phyloP scores from a whole-genome alignment of 2,329 filamentous ascomycete species.

The Colletotrichum tropicale region DNA sequence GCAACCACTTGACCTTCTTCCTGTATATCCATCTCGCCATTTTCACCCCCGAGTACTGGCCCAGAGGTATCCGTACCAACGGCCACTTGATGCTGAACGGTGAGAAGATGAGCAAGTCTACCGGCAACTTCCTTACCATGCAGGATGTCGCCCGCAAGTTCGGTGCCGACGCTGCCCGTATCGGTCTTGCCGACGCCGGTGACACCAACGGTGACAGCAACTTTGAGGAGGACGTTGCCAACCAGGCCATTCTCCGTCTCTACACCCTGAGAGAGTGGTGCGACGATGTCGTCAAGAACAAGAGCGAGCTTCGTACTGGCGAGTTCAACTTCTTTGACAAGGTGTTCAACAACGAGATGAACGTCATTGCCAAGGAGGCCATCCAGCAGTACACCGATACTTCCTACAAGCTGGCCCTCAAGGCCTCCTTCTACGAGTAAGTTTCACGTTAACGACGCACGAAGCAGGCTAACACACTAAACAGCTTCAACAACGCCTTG shows the following conservation, averaged over 20 bases:
- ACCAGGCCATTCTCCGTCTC: conserved; percentile 87
- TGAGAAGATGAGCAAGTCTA: conserved; percentile 98
- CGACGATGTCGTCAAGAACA: conserved; percentile 79
- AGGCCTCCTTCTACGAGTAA: conserved; percentile 82
- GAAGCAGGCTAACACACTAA: background rate
- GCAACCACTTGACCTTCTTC: conserved; percentile 92
- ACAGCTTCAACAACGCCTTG: conserved; percentile 74
- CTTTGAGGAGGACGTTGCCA: conserved; percentile 94
- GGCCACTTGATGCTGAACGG: conserved; percentile 94
- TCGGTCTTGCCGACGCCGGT: conserved; percentile 92
- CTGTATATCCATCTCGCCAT: conserved; percentile 88
- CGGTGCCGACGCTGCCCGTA: conserved; percentile 88
- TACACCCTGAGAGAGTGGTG: conserved; percentile 79
- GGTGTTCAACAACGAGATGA: conserved; percentile 93
- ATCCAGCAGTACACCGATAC: conserved; percentile 68
- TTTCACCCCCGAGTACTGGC: conserved; percentile 90
- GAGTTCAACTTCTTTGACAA: conserved; percentile 83
- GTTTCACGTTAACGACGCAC: background rate
- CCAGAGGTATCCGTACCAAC: conserved; percentile 82
- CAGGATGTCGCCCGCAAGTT: conserved; percentile 88
- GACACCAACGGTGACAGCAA: conserved; percentile 96
- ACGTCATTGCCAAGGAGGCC: conserved; percentile 79
- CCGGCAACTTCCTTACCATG: conserved; percentile 95
- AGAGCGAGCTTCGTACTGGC: conserved; percentile 75
- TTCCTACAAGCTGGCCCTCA: conserved; percentile 73